Evolutionary conservation across 768 basidiomycete species (phyloP).

Genomic region (Udeniomyces megalosporus): DNA sequence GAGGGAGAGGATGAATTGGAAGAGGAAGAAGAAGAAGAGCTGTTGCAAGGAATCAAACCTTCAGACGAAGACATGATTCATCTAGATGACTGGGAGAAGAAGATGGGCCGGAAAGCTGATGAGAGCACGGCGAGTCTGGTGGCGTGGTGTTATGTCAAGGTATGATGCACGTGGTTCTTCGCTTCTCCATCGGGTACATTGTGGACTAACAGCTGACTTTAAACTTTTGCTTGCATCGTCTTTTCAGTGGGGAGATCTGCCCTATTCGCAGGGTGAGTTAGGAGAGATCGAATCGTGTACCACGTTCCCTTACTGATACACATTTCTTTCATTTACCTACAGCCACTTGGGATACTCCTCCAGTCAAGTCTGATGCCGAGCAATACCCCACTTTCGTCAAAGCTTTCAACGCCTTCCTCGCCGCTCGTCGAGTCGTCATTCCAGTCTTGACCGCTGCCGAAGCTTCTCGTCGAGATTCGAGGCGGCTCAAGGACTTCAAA

Average conservation of each 20-base stretch:
- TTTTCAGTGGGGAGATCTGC: constrained; percentile 6
- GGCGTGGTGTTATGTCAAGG: constrained; percentile 7
- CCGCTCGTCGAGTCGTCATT: constrained; percentile 46
- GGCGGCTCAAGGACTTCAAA: constrained; percentile 30
- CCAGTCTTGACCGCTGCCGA: constrained; percentile 33
- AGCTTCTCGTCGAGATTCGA: constrained; percentile 20
- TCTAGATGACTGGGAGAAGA: constrained; percentile 45
- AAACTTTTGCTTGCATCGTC: no score
- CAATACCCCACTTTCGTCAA: constrained; percentile 47
- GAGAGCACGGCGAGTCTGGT: constrained; percentile 22
- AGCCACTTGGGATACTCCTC: constrained; percentile 93
- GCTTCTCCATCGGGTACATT: no score
- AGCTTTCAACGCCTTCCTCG: constrained; percentile 53
- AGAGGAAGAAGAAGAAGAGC: constrained; percentile 18
- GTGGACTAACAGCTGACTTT: no score
- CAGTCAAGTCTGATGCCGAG: constrained; percentile 37
- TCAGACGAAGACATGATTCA: constrained; percentile 40
- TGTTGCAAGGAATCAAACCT: constrained; percentile 36
- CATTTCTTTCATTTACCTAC: neutral
- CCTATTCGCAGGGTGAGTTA: constrained; percentile 2
- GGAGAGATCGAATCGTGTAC: no score
- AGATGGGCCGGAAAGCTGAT: constrained; percentile 35
- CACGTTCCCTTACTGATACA: no score
- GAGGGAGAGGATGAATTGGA: constrained; percentile 14
- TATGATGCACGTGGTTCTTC: no score